phyloP scores from a whole-genome alignment of 2,329 filamentous ascomycete species.

The Emergomyces pasteurianus region DNA sequence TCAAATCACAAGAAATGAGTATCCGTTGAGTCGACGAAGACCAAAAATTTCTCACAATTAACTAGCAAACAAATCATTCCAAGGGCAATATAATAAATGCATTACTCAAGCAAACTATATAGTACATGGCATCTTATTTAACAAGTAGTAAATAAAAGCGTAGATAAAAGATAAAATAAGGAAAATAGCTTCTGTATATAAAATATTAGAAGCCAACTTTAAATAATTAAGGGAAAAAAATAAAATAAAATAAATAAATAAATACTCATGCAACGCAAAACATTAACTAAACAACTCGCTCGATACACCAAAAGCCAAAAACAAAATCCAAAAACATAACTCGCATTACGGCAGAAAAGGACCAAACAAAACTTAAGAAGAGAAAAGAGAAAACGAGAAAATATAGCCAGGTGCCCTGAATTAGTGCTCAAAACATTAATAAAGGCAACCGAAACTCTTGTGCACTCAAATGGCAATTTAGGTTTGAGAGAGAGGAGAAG shows the following conservation, averaged over 20 bases:
- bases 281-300: slow-evolving; percentile 7
- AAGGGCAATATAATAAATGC: background rate
- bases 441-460: background rate
- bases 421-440: background rate
- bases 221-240: background rate
- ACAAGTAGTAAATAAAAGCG: background rate
- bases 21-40: too few relatives aligned
- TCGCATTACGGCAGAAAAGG: background rate
- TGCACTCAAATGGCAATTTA: background rate
- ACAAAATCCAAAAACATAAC: background rate
- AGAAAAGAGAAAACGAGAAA: background rate
- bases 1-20: too few relatives aligned
- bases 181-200: background rate
- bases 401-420: background rate
- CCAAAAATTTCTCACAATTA: too few relatives aligned
- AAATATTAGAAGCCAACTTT: too few relatives aligned
- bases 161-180: background rate
- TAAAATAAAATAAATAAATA: background rate
- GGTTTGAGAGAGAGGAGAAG: background rate
- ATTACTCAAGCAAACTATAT: background rate
- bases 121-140: slow-evolving; percentile 1
- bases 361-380: background rate
- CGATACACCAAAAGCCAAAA: background rate
- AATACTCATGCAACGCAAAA: background rate
- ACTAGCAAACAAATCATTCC: background rate